phyloP scores from a whole-genome alignment of 441 rosid species.

The Populus hybrid region DNA sequence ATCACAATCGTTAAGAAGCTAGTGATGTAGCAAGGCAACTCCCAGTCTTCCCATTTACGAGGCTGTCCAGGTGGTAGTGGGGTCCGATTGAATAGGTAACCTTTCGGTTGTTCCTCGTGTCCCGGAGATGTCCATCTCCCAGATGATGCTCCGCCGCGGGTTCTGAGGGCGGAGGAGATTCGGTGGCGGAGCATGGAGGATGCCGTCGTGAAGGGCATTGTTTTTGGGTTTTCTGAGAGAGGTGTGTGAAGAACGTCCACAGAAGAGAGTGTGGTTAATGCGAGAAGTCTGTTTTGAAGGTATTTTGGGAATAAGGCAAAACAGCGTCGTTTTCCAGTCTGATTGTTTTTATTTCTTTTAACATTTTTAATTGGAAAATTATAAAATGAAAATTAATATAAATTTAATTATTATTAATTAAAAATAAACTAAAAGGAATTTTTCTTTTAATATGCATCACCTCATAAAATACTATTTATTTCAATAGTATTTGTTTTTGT shows the following conservation, averaged over 20 bases:
- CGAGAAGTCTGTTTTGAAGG: neutral
- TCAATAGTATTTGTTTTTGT: no score
- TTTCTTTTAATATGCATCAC: no score
- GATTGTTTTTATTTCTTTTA: neutral
- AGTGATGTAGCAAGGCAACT: slow-evolving; percentile 91
- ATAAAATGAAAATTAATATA: neutral
- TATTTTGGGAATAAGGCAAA: neutral
- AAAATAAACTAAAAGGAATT: no score
- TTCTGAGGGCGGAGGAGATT: slow-evolving; percentile 34
- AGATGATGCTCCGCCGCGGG: slow-evolving; percentile 40
- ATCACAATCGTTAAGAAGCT: slow-evolving; percentile 89
- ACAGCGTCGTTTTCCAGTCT: neutral
- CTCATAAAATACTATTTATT: no score
- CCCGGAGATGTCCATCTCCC: slow-evolving; percentile 77
- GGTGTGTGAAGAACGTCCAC: neutral
- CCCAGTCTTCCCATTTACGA: slow-evolving; percentile 97
- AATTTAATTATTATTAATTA: no score
- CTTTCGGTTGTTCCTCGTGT: slow-evolving; percentile 81
- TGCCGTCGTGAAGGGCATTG: slow-evolving; percentile 29
- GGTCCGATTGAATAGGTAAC: slow-evolving; percentile 65
- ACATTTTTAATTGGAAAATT: no score
- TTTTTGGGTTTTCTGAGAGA: neutral
- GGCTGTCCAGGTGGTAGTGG: slow-evolving; percentile 78
- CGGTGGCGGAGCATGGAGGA: slow-evolving; percentile 61
- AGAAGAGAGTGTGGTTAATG: neutral